These are phyloP conservation scores for Metrosideros polymorpha DNA, from an alignment of 441 rosid species.

Conservation along the genomic window DNA sequence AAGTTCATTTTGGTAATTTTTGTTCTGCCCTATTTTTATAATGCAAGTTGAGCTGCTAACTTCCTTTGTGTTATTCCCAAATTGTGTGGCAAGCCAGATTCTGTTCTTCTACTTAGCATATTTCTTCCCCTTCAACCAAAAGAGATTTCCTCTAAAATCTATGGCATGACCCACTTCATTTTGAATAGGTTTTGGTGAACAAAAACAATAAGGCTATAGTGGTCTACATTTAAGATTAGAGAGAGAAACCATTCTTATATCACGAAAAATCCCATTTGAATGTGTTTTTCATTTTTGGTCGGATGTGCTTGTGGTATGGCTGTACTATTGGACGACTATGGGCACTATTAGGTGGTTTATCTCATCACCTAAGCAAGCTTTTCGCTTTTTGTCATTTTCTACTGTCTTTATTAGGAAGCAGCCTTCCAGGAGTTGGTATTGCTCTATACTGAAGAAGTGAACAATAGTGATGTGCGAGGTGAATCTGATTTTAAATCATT, in stretches of 20 bases:
- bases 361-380: background rate
- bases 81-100: background rate
- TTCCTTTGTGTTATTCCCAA: background rate
- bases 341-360: background rate
- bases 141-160: background rate
- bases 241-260: background rate
- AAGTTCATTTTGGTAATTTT: background rate
- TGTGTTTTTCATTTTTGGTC: background rate
- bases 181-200: background rate
- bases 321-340: background rate
- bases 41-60: background rate
- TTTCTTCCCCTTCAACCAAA: background rate
- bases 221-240: background rate
- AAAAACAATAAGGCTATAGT: background rate
- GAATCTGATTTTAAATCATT: conserved; percentile 49
- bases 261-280: background rate
- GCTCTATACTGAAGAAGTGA: conserved; percentile 60
- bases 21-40: background rate
- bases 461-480: conserved; percentile 28
- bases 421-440: conserved; percentile 85
- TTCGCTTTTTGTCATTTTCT: background rate
- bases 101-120: background rate
- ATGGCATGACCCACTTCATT: background rate
- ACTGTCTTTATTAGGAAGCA: conserved; percentile 59
- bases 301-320: background rate